Conservation (phyloP, 1,284 basidiomycete genomes). For the Rhizoctonia solani region DNA sequence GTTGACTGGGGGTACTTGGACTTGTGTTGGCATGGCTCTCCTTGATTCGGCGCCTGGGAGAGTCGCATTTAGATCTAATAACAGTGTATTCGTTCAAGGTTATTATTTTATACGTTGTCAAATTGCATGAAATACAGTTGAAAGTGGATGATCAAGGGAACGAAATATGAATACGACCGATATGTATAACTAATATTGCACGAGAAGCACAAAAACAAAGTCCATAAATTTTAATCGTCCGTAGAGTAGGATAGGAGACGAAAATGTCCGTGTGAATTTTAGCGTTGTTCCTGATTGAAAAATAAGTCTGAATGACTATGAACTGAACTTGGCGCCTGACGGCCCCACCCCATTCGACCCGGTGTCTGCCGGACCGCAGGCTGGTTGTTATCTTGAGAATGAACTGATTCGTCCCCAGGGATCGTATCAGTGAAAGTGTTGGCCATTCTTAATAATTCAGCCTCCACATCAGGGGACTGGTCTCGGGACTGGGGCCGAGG, state of each 20-base stretch:
- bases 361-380: not conserved
- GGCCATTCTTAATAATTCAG: not conserved
- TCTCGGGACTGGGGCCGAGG: not conserved
- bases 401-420: too few relatives aligned
- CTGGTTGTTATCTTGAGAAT: not conserved
- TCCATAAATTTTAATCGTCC: not conserved
- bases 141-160: not conserved
- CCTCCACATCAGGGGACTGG: not conserved
- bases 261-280: not conserved
- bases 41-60: too few relatives aligned
- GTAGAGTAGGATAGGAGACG: not conserved
- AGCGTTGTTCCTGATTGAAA: not conserved
- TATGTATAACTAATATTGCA: not conserved
- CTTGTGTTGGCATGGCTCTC: too few relatives aligned
- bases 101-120: not conserved
- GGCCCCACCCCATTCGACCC: conserved; percentile 2
- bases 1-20: too few relatives aligned
- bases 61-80: not conserved
- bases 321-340: conserved; percentile 9
- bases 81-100: not conserved
- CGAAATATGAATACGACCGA: not conserved
- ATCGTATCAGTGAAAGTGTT: not conserved
- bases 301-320: conserved; percentile 3
- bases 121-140: conserved; percentile 8
- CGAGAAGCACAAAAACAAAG: not conserved